Evolutionary conservation across 164 flowering plant species (phyloP), one percentile per base, ranked within the genome.

Genomic region (Akebia trifoliata): DNA sequence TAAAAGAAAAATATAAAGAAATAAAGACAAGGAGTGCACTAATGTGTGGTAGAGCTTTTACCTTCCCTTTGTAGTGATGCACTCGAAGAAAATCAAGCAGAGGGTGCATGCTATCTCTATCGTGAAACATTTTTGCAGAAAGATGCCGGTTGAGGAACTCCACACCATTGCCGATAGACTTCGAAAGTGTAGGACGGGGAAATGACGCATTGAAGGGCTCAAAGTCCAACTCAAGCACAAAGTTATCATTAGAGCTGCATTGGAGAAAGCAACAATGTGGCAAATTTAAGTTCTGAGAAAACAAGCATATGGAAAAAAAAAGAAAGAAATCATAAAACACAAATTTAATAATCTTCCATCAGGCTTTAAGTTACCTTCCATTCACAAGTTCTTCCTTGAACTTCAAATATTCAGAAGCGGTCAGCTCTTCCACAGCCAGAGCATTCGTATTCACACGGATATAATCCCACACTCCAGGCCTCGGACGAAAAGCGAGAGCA

Each of bases 401-500:
- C 40, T 75, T 88, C 63, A 92, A 60, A 74, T 80, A 89, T 63
- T 92, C 87, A 25, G 93, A 46, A 18, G 66, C 79, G 0, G 62
- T 66, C 48, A 92, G 37, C 71, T 82, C 86, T 70, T 89, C 93
- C 32, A 82, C 81, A 22, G 71, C 78, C 18, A 85, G 81, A 1
- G 80, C 89, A 21, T 81, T 69, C 12, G 78, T 63, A 60, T 89
- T 83, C 28, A 89, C 81, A 6, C 95, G 77, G 0, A 92, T 71
- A 61, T 92, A 86, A 43, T 92, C 98, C 97, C 97, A 91, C 24
- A 91, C 87, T 50, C 97, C 95, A 39, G 94, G 97, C 74, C 87
- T 74, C 1, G 90, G 84, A 25, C 98, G 93, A 31, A 88, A 82
- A 28, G 96, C 98, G 29, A 91, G 79, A 0, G 92, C 92, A 31